phyloP scores from a whole-genome alignment of 2,329 filamentous ascomycete genomes.

The Colletotrichum lindemuthianum region DNA sequence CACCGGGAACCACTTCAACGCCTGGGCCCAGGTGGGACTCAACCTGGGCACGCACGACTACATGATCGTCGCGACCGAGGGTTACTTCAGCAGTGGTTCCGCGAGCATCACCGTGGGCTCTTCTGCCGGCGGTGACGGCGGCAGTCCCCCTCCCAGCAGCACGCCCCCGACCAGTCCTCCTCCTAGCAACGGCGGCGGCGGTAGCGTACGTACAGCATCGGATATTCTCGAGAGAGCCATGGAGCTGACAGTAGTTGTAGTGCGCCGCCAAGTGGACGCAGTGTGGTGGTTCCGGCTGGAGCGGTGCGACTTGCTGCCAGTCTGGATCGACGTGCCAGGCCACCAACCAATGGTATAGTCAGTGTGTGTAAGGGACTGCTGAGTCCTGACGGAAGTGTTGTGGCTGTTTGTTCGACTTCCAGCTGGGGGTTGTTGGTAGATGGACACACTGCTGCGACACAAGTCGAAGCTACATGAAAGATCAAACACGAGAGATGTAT shows the following conservation, averaged over 20 bases:
- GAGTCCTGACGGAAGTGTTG: too few relatives aligned
- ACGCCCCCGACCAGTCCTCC: slow-evolving; percentile 22
- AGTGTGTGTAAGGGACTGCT: slow-evolving; percentile 33
- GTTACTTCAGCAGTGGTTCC: slow-evolving; percentile 50
- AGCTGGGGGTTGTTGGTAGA: too few relatives aligned
- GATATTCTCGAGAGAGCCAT: accelerated
- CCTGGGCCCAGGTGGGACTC: slow-evolving; percentile 61
- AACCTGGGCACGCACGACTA: slow-evolving; percentile 62
- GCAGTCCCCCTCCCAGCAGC: slow-evolving; percentile 19
- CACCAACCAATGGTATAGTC: slow-evolving; percentile 41
- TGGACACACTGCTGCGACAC: too few relatives aligned
- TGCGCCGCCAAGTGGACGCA: slow-evolving; percentile 39
- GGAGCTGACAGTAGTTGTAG: slow-evolving; percentile 3
- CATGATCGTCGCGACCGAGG: slow-evolving; percentile 62
- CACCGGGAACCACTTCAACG: slow-evolving; percentile 62
- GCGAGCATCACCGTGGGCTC: slow-evolving; percentile 38
- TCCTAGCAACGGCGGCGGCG: slow-evolving; percentile 5
- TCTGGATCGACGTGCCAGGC: slow-evolving; percentile 38
- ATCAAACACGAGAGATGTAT: too few relatives aligned
- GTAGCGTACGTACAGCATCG: slow-evolving; percentile 4
- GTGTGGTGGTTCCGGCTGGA: slow-evolving; percentile 40
- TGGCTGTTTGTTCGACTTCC: too few relatives aligned
- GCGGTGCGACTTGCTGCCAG: slow-evolving; percentile 40
- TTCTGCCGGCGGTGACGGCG: slow-evolving; percentile 16
- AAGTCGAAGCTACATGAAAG: too few relatives aligned